Evolutionary conservation across 2,329 filamentous ascomycete genomes (phyloP), one percentile per base, ranked within the genome.

Genomic region (Stemphylium vesicarium): DNA sequence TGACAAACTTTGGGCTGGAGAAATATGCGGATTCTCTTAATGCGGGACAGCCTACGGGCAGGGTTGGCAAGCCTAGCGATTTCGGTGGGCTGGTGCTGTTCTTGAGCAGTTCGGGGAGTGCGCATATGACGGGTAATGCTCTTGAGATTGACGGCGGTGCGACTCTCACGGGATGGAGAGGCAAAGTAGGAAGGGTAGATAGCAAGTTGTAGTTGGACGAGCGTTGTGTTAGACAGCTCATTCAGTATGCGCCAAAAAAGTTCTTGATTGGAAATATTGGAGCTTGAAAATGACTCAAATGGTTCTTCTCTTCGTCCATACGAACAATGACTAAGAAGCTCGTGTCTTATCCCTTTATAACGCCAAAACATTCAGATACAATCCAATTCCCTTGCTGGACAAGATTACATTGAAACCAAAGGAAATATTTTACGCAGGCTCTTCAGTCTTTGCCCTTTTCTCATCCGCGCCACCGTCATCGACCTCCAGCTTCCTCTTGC

Each of bases 1-100:
- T 84, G 81, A 83, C 82, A 59, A 78, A 76, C n/a, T 82, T 79
- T 29, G 82, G 81, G 0, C 71, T 85, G 40, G 70, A 81, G 29
- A 77, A 79, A 49, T 82, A 78, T 50, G 76, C 77, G 45, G 80
- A 84, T 36, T 74, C 75, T 2, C 75, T 85, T 16, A 76, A 80
- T 38, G 60, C 72, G 0, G 71, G 74, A 6, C 80, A 82, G 67
- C 80, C 80, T 1, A 79, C 75, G 10, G 80, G 80, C 1, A 65
- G 80, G 13, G 74, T 81, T 29, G 80, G 80, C 4, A 80, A 78
- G 61, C 79, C 80, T 1, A 74, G 75, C 50, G 80, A 82, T 57
- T 81, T 82, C 62, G 80, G 75, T 3, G 79, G 79, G 0, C 40
- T 80, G 59, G 72, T 81, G 35, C 52, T 82, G 44, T 82, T 80